Evolutionary conservation across 352 stramenopile species (phyloP), one percentile per base, ranked within the genome.

Genomic region (Phytophthora pluvialis): DNA sequence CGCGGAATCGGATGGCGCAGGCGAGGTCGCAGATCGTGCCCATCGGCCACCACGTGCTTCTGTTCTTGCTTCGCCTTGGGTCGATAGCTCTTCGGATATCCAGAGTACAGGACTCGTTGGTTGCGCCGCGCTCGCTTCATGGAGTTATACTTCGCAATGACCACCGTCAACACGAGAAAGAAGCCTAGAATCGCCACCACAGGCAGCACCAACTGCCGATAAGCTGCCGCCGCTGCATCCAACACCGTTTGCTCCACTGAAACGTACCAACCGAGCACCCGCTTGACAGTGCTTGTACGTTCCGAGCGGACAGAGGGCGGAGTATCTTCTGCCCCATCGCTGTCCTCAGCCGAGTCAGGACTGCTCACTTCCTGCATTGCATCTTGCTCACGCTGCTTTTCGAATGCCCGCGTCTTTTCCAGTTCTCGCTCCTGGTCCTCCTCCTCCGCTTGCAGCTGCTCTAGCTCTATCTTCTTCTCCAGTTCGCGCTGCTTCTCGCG

Each of bases 31-130:
- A 63, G 29, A 28, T 45, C 47, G 15, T 15, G 8, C 9, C 4
- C 48, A 42, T 64, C 49, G 15, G 12, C 15, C 3, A 38, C 0
- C 3, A 26, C 28, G 26, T 12, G 11, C 7, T 56, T 64, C 11
- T 38, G 13, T 29, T 58, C 40, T 36, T 54, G 53, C 28, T 66
- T 69, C 26, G 18, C n/a, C 39, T 76, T 67, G 32, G 28, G 43
- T 4, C 40, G 56, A 39, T 72, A 70, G 12, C 46, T 75, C 53
- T 60, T 72, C 15, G 70, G 65, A 33, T 78, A 78, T 42, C 57
- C 58, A 15, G 70, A 78, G 28, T 78, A 78, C 43, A 78, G 6
- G 3, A 78, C 62, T 4, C 70, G 65, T 28, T 32, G 57, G 29
- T 66, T 72, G 52, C 61, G 70, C 31, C 43, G 50, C 26, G 55